phyloP scores from a whole-genome alignment of 192 early-diverging fungal genomes.

The Coemansia sp. region DNA sequence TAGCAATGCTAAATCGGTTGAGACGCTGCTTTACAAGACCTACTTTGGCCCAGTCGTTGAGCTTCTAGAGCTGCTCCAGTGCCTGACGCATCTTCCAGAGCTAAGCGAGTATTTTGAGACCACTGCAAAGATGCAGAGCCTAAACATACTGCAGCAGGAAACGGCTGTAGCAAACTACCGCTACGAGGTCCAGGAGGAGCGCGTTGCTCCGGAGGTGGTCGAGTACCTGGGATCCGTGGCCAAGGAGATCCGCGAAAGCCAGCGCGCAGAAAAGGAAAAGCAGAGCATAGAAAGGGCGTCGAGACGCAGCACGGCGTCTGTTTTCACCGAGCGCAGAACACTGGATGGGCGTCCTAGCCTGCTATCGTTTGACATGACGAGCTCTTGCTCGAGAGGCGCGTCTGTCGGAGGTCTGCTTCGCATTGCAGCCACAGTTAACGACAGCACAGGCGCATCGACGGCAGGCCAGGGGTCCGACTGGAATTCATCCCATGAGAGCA shows the following conservation, averaged over 20 bases:
- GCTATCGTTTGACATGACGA: conserved; percentile 40
- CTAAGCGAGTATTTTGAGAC: conserved; percentile 76
- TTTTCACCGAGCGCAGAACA: conserved; percentile 40
- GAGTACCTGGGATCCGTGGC: conserved; percentile 74
- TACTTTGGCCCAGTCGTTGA: conserved; percentile 70
- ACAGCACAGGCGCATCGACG: not conserved
- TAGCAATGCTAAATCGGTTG: not conserved
- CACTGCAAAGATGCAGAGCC: conserved; percentile 62
- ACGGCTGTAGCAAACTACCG: conserved; percentile 74
- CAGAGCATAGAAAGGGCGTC: conserved; percentile 37
- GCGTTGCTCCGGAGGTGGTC: conserved; percentile 69
- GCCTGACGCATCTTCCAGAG: conserved; percentile 71
- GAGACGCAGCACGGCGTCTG: conserved; percentile 43
- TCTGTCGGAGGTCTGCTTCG: conserved; percentile 34
- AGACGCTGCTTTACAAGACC: conserved; percentile 34
- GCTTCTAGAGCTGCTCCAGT: conserved; percentile 79
- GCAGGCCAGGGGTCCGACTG: not conserved
- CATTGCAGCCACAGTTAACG: conserved; percentile 8
- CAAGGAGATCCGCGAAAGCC: conserved; percentile 63
- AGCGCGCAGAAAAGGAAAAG: conserved; percentile 47
- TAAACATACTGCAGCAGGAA: conserved; percentile 74
- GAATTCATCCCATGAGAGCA: not conserved
- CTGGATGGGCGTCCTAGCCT: conserved; percentile 52
- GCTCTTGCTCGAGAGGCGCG: conserved; percentile 16
- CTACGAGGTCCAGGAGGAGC: conserved; percentile 84